Evolutionary conservation across 179 eudicot genomes (phyloP).

Genomic region (Heliamphora pulchella): DNA sequence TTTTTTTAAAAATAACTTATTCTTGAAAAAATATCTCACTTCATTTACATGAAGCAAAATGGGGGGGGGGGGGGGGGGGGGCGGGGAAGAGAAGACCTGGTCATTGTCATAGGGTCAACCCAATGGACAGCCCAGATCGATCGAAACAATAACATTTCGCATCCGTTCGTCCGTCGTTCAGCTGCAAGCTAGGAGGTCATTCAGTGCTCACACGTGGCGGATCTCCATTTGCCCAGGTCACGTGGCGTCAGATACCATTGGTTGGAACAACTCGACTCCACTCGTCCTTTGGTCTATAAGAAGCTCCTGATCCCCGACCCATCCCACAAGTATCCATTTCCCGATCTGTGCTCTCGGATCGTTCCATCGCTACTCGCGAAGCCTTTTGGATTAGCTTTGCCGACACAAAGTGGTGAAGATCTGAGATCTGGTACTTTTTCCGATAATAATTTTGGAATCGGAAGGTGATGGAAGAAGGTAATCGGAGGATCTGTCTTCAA

Average conservation of each 20-base stretch:
- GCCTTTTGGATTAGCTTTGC: not conserved
- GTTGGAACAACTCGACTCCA: constrained; percentile 29
- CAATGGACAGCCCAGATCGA: not conserved
- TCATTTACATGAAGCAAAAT: too few relatives aligned
- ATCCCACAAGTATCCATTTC: too few relatives aligned
- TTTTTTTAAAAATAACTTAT: too few relatives aligned
- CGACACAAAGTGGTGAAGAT: not conserved
- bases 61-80: too few relatives aligned
- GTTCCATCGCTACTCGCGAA: not conserved
- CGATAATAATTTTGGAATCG: not conserved
- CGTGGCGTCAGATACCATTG: constrained; percentile 32
- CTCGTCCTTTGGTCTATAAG: not conserved
- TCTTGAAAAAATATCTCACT: too few relatives aligned
- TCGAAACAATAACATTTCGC: not conserved
- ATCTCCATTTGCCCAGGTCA: constrained; percentile 17
- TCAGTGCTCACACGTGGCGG: constrained; percentile 21
- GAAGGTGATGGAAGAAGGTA: constrained; percentile 33
- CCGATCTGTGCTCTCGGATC: not conserved
- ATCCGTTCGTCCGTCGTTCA: not conserved
- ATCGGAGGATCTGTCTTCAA: constrained; percentile 26
- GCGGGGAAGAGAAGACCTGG: not conserved
- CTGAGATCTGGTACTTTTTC: not conserved
- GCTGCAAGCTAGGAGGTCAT: not conserved
- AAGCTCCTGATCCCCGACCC: too few relatives aligned
- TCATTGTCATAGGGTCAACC: not conserved